These are phyloP conservation scores for Arabidopsis thaliana DNA, from an alignment of 345 rosid genomes.

Conservation along the genomic window DNA sequence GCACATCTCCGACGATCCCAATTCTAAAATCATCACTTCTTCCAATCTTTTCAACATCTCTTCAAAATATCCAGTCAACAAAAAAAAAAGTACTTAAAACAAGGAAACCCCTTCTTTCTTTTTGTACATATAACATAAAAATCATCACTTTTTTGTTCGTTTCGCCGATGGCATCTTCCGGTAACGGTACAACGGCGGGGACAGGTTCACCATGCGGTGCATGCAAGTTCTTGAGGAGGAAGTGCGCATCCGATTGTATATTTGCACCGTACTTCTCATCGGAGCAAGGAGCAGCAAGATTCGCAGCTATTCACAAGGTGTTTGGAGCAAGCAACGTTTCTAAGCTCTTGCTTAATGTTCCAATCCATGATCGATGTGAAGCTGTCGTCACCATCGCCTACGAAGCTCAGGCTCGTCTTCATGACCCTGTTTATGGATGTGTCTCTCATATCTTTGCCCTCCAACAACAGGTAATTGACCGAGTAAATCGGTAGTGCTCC, in stretches of 20 bases:
- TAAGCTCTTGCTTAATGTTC: conserved; percentile 60
- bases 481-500: not conserved
- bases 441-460: conserved; percentile 67
- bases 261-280: conserved; percentile 64
- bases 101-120: conserved; percentile 9
- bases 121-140: conserved; percentile 2
- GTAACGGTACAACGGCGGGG: conserved; percentile 47
- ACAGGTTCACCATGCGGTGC: conserved; percentile 69
- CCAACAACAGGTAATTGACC: conserved; percentile 61
- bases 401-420: conserved; percentile 68
- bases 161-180: conserved; percentile 45
- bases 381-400: conserved; percentile 67
- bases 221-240: conserved; percentile 66
- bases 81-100: not conserved
- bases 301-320: conserved; percentile 71
- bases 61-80: not conserved
- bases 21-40: conserved; percentile 29
- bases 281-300: conserved; percentile 63
- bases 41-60: conserved; percentile 22
- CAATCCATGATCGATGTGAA: conserved; percentile 61
- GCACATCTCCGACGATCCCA: conserved; percentile 43
- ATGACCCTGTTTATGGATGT: conserved; percentile 71
- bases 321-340: conserved; percentile 77
- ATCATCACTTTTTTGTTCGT: conserved; percentile 5
- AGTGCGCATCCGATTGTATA: conserved; percentile 61